A percentile compares a stretch with the other conserved stretches of the same genome.
Evolutionary conservation across 768 basidiomycete species (phyloP).

Genomic region (Panaeolus papilionaceus): DNA sequence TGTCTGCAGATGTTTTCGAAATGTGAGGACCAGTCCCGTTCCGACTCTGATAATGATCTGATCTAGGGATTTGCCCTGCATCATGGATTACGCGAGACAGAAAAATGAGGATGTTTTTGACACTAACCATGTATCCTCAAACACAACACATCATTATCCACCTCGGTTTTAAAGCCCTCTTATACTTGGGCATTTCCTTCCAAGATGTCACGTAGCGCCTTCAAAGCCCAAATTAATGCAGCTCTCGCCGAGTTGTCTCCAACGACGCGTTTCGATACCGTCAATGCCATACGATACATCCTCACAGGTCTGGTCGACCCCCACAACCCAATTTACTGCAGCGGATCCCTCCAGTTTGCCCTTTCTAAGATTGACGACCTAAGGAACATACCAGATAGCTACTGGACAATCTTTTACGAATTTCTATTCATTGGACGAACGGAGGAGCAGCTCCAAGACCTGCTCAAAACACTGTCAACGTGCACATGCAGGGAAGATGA

Average conservation of each 20-base stretch:
- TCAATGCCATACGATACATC: background rate
- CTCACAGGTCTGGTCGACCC: background rate
- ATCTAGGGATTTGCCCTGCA: background rate
- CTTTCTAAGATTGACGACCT: background rate
- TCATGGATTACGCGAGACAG: conserved; percentile 8
- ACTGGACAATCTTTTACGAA: conserved; percentile 10
- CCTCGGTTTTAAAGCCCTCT: background rate
- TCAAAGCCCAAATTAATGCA: background rate
- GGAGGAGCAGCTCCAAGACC: background rate
- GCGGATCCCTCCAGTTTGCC: background rate
- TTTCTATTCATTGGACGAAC: conserved; percentile 9
- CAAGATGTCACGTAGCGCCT: background rate
- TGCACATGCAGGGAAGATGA: conserved; percentile 2
- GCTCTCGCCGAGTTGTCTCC: background rate
- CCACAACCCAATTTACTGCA: background rate
- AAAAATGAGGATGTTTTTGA: conserved; percentile 3
- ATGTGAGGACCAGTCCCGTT: background rate
- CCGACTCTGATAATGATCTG: background rate
- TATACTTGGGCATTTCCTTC: background rate
- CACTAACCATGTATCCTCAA: background rate
- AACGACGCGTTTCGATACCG: background rate
- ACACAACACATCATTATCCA: background rate
- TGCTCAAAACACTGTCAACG: background rate
- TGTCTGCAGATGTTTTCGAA: too few relatives aligned
- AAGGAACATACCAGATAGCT: background rate